Base-by-base conservation (phyloP, 2,329 filamentous ascomycete genomes). In the Ampelomyces quisqualis region DNA sequence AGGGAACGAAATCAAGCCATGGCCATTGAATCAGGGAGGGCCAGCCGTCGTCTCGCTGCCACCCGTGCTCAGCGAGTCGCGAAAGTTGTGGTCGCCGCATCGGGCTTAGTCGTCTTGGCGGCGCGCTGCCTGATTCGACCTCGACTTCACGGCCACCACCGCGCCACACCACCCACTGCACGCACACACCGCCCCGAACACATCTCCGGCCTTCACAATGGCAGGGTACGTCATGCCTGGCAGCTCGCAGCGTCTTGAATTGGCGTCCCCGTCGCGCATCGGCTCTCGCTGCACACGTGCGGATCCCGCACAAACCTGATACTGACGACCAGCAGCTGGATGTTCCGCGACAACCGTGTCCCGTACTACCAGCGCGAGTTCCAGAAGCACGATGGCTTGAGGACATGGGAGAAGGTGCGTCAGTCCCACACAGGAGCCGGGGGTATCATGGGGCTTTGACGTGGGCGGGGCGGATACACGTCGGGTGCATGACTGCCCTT, bases 401-500 rank as follows among this genome's bases (percentile, higher is more conserved):
- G 87, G 62, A 71, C 88, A 68, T 90, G 87, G 86, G 76, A 80
- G 71, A 89, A 90, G 73, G 86, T 90, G 78, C 69, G 84, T 77
- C 20, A 27, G 19, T 18, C 19, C 38, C 7, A 35, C 27, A 23
- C 23, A 53, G 51, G 43, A 43, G 46, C 30, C 39, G 19, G 40
- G 39, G 37, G 20, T 39, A 36, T 31, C 34, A 19, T 3, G 24
- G 17, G 27, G 29, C 23, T 15, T 21, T 28, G 31, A 30, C 13
- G 28, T 26, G 40, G n/a, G n/a, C n/a, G n/a, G n/a, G n/a, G n/a
- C n/a, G n/a, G n/a, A n/a, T n/a, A n/a, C n/a, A n/a, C n/a, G n/a
- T n/a, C n/a, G n/a, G n/a, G n/a, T n/a, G n/a, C n/a, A n/a, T n/a
- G n/a, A n/a, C n/a, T n/a, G n/a, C n/a, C n/a, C n/a, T n/a, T n/a